These are phyloP conservation scores for Diaporthe nobilis DNA, from an alignment of 2,329 filamentous ascomycete genomes.

Conservation along the genomic window DNA sequence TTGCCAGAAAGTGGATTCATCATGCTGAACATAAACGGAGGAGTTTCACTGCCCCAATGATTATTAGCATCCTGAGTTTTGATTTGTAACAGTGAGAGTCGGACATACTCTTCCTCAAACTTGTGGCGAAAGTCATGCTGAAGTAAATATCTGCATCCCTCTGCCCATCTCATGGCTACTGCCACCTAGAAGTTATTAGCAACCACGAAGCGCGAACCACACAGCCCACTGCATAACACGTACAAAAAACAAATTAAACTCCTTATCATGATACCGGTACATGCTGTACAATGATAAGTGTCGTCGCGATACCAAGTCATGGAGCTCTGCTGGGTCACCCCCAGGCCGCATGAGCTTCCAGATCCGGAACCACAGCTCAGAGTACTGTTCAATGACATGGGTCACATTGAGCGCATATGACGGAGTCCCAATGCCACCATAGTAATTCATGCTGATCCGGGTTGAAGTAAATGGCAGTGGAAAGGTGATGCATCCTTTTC, in stretches of 20 bases:
- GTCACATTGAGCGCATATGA: constrained; percentile 9
- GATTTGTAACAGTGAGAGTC: no score
- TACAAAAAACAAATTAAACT: not conserved
- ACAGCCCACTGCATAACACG: not conserved
- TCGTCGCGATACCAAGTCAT: not conserved
- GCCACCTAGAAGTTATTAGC: not conserved
- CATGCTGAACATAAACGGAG: not conserved
- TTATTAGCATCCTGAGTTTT: not conserved
- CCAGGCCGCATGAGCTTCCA: not conserved
- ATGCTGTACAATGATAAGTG: constrained; percentile 1
- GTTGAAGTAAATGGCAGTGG: not conserved
- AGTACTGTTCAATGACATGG: not conserved
- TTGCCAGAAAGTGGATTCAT: not conserved
- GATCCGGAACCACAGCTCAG: not conserved
- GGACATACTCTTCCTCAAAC: not conserved
- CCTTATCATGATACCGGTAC: not conserved
- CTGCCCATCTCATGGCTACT: not conserved
- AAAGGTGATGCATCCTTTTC: not conserved
- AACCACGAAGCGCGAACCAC: not conserved
- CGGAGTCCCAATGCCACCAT: not conserved
- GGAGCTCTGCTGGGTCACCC: not conserved
- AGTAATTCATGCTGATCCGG: not conserved
- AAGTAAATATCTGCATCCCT: constrained; percentile 5
- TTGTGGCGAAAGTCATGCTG: not conserved
- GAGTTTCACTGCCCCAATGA: not conserved